Evolutionary conservation across 2,329 filamentous ascomycete genomes (phyloP).

Genomic region (Beauveria sp.): DNA sequence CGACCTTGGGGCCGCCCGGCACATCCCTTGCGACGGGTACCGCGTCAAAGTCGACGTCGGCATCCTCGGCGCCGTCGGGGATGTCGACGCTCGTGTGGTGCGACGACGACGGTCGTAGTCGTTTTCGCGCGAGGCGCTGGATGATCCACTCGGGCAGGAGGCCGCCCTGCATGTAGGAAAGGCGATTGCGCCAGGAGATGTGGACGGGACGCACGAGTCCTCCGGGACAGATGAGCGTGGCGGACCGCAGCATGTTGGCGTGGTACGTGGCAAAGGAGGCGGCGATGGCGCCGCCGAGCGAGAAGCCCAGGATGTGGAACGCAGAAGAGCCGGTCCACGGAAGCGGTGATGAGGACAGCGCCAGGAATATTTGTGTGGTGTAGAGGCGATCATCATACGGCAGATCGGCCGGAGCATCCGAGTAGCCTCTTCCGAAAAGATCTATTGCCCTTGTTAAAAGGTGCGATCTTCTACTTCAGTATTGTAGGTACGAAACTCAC

Average conservation of each 20-base stretch:
- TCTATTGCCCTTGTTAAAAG: conserved; percentile 35
- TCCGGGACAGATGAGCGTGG: conserved; percentile 60
- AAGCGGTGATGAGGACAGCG: conserved; percentile 54
- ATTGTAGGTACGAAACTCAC: conserved; percentile 32
- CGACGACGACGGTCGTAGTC: conserved; percentile 37
- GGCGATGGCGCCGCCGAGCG: conserved; percentile 67
- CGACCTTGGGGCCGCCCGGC: conserved; percentile 45
- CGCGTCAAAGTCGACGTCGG: conserved; percentile 34
- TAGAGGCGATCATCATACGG: conserved; percentile 58
- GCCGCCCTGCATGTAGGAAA: conserved; percentile 52
- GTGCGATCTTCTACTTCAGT: neutral
- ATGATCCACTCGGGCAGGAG: conserved; percentile 53
- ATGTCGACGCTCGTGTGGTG: conserved; percentile 28
- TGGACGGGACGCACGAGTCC: conserved; percentile 60
- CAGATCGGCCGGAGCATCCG: conserved; percentile 55
- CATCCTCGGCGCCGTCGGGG: conserved; percentile 32
- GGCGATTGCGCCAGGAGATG: conserved; percentile 50
- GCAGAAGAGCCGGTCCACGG: conserved; percentile 45
- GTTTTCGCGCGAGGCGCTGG: conserved; percentile 41
- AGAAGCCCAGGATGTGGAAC: conserved; percentile 73
- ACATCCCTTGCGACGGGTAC: conserved; percentile 45
- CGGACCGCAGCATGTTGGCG: conserved; percentile 52
- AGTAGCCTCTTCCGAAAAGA: conserved; percentile 71
- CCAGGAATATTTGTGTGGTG: conserved; percentile 56
- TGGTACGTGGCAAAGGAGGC: conserved; percentile 64